Percentiles rank a stretch among this genome's conserved stretches.
Evolutionary conservation across 306 rosid species (phyloP).

Genomic region (Medicago ruthenica): DNA sequence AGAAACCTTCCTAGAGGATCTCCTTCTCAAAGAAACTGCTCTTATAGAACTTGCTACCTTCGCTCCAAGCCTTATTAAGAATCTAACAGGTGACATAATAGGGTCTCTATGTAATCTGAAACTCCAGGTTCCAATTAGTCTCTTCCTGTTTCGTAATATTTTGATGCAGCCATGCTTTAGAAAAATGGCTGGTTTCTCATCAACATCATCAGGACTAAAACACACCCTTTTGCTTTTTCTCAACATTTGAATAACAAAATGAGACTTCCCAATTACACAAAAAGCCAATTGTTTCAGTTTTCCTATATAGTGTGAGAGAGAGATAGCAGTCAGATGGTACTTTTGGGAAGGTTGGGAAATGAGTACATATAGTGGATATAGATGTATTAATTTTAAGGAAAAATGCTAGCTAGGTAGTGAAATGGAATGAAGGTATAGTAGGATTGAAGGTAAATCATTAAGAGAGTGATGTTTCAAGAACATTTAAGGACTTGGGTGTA

Average conservation of each 20-base stretch:
- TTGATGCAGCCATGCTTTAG: slow-evolving; percentile 51
- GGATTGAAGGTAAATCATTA: slow-evolving; percentile 36
- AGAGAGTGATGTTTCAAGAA: slow-evolving; percentile 38
- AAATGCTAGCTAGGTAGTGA: slow-evolving; percentile 23
- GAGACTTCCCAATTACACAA: slow-evolving; percentile 9
- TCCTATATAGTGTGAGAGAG: slow-evolving; percentile 22
- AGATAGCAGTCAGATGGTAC: slow-evolving; percentile 44
- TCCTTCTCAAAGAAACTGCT: slow-evolving; percentile 56
- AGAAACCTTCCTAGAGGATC: slow-evolving; percentile 73
- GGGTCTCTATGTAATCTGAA: slow-evolving; percentile 56
- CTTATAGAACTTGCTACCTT: slow-evolving; percentile 67
- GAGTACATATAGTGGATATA: slow-evolving; percentile 22
- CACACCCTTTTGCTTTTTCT: slow-evolving; percentile 65
- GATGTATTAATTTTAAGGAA: slow-evolving; percentile 3
- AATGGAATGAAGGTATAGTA: slow-evolving; percentile 26
- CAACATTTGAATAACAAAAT: slow-evolving; percentile 54
- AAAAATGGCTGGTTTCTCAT: slow-evolving; percentile 63
- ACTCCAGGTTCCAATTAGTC: slow-evolving; percentile 55
- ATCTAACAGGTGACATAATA: slow-evolving; percentile 55
- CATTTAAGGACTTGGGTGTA: slow-evolving; percentile 35
- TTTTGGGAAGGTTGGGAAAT: slow-evolving; percentile 39
- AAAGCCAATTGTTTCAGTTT: slow-evolving; percentile 34
- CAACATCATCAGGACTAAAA: slow-evolving; percentile 79
- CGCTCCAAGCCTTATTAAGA: slow-evolving; percentile 65
- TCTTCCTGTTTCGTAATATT: slow-evolving; percentile 53